Conservation (phyloP, 768 basidiomycete genomes). For the Suillus occidentalis region DNA sequence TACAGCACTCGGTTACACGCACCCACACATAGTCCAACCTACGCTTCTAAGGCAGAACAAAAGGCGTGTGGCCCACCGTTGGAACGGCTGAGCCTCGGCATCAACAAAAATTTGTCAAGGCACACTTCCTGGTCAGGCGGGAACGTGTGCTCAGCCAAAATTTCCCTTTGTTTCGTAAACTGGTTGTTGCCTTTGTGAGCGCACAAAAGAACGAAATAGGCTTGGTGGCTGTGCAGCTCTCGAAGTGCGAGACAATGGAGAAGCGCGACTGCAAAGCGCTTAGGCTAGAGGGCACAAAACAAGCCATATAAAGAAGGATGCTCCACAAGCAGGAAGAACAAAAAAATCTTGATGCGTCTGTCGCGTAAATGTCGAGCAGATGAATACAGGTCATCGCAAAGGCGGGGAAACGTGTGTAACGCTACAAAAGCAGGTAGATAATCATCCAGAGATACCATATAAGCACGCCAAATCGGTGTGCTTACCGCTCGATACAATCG, state of each 20-base stretch:
- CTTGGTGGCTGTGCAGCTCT: slow-evolving; percentile 12
- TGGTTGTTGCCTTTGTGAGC: slow-evolving; percentile 26
- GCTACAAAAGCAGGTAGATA: slow-evolving; percentile 6
- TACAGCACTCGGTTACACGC: slow-evolving; percentile 26
- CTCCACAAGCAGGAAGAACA: neutral
- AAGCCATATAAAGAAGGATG: neutral
- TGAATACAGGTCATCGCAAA: neutral
- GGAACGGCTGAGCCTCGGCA: slow-evolving; percentile 10
- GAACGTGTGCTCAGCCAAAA: slow-evolving; percentile 4
- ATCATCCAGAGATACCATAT: slow-evolving; percentile 4
- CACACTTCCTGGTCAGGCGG: neutral
- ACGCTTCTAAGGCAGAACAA: slow-evolving; percentile 26
- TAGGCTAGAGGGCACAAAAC: neutral
- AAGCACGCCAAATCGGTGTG: slow-evolving; percentile 4
- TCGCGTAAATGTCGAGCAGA: neutral
- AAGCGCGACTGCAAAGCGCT: slow-evolving; percentile 8
- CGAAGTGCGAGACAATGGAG: slow-evolving; percentile 30
- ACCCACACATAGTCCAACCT: slow-evolving; percentile 8
- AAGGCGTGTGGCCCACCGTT: slow-evolving; percentile 23
- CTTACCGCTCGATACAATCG: neutral
- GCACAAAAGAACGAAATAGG: slow-evolving; percentile 23
- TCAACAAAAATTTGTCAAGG: slow-evolving; percentile 3
- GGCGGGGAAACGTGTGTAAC: slow-evolving; percentile 1
- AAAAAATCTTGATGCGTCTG: neutral
- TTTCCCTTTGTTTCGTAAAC: slow-evolving; percentile 27